Base-by-base conservation (phyloP, 2,329 filamentous ascomycete species). In the Fusarium sublunatum region DNA sequence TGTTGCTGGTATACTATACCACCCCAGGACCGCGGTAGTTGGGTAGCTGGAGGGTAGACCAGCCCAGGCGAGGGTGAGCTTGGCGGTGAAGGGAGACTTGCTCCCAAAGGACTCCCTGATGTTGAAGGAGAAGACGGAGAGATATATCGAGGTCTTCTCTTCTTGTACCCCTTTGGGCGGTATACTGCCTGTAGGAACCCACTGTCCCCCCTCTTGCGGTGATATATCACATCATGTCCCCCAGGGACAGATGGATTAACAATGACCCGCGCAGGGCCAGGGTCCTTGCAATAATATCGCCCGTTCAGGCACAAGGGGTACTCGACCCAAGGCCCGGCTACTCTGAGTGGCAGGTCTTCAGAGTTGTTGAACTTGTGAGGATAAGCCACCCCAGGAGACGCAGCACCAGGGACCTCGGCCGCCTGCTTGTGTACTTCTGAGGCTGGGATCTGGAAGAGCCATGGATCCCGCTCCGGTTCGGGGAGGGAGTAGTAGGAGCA, bases 401-500 rank as follows among this genome's bases (percentile, higher is more conserved):
- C 8, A 5, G 5, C 19, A 12, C 15, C 25, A 3, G 52, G 56
- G 2, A 57, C 29, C 3, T 42, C 15, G 3, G 42, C 11, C 11
- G 31, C 32, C n/a, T 59, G 56, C 31, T 32, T 42, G 2, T 45
- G 45, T 4, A 46, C 56, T 22, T 57, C 45, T 8, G 29, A 41
- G 1, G 52, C 52, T 12, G 45, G 41, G 8, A 57, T 43, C 12
- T 34, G 11, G 7, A 4, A 39, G 3, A 43, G 28, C 26, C 35
- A 31, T 5, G 29, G 22, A 19, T 46, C 28, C 1, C 24, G 11
- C 3, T 51, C 29, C 1, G 57, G 28, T 2, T 52, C 45, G 0
- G 56, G 12, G 2, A 59, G 52, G 3, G 52, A 59, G 24, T 46
- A 59, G 26, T 58, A 50, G 3, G 55, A 58, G 29, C 39, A 50